Evolutionary conservation across 1,284 basidiomycete genomes (phyloP).

Genomic region (Marasmius sp.): DNA sequence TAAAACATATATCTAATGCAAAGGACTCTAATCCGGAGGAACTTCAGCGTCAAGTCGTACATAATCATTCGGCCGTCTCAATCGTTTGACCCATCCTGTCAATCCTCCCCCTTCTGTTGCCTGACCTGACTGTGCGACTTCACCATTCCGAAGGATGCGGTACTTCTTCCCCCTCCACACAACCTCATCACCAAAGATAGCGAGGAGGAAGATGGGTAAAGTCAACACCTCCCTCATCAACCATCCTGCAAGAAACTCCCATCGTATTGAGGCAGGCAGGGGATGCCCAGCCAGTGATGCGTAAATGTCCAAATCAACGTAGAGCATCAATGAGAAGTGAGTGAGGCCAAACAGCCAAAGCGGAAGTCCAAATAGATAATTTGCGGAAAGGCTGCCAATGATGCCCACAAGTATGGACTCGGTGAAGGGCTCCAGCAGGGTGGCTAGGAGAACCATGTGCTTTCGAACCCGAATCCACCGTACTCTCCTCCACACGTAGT

Average conservation of each 20-base stretch:
- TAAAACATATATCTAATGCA: slow-evolving; percentile 1
- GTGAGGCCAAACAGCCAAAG: slow-evolving; percentile 53
- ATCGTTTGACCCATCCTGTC: slow-evolving; percentile 19
- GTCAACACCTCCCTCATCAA: slow-evolving; percentile 73
- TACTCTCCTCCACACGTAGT: slow-evolving; percentile 83
- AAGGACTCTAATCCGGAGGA: slow-evolving; percentile 16
- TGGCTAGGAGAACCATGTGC: slow-evolving; percentile 84
- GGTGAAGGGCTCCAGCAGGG: slow-evolving; percentile 86
- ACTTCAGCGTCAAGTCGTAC: slow-evolving; percentile 29
- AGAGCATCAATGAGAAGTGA: slow-evolving; percentile 60
- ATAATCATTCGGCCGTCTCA: slow-evolving; percentile 23
- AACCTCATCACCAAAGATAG: slow-evolving; percentile 78
- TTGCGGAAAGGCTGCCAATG: slow-evolving; percentile 59
- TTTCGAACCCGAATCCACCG: slow-evolving; percentile 96
- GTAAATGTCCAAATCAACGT: slow-evolving; percentile 74
- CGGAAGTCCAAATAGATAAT: slow-evolving; percentile 52
- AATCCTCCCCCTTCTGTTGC: slow-evolving; percentile 2
- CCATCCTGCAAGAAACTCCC: slow-evolving; percentile 79
- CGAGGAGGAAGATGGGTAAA: slow-evolving; percentile 82
- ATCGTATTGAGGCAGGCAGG: slow-evolving; percentile 46
- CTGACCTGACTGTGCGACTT: slow-evolving; percentile 37
- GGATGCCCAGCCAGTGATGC: slow-evolving; percentile 71
- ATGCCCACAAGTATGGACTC: slow-evolving; percentile 76
- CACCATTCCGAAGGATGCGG: slow-evolving; percentile 62
- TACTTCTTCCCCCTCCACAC: slow-evolving; percentile 81